These are phyloP conservation scores for Zalaria sp. DNA, from an alignment of 2,329 filamentous ascomycete species.

Conservation along the genomic window DNA sequence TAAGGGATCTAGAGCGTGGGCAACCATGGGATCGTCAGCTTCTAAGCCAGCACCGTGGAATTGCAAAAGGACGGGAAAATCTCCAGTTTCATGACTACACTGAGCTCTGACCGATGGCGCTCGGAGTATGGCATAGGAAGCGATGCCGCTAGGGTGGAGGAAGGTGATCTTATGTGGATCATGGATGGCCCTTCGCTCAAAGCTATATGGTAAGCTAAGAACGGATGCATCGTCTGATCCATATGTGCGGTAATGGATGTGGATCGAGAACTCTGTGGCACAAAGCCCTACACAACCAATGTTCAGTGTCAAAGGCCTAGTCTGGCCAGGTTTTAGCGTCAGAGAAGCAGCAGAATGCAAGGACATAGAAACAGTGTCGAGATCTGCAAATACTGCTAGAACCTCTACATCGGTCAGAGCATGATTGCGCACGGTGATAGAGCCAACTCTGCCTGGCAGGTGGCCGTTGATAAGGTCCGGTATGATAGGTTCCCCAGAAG, in stretches of 20 bases:
- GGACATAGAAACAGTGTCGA: not conserved
- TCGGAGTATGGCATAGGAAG: slow-evolving; percentile 44
- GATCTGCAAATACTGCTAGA: slow-evolving; percentile 9
- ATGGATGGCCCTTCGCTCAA: slow-evolving; percentile 14
- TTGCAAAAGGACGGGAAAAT: slow-evolving; percentile 34
- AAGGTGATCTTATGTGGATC: slow-evolving; percentile 41
- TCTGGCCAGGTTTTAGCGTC: slow-evolving; percentile 20
- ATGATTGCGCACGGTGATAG: slow-evolving; percentile 34
- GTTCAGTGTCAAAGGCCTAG: slow-evolving; percentile 24
- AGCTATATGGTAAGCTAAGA: slow-evolving; percentile 3
- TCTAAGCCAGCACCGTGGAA: slow-evolving; percentile 46
- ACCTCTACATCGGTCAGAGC: slow-evolving; percentile 13
- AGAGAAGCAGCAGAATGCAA: too few relatives aligned
- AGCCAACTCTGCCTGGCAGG: slow-evolving; percentile 34
- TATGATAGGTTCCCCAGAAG: slow-evolving; percentile 26
- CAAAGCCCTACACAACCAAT: slow-evolving; percentile 11
- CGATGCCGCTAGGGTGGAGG: slow-evolving; percentile 36
- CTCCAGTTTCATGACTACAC: slow-evolving; percentile 5
- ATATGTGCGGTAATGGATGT: not conserved
- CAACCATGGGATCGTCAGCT: slow-evolving; percentile 31
- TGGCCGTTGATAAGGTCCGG: slow-evolving; percentile 36
- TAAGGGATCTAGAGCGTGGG: slow-evolving; percentile 33
- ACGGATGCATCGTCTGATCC: not conserved
- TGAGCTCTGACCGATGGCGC: slow-evolving; percentile 27
- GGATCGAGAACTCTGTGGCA: not conserved